These are phyloP conservation scores for Ogataea glucozyma DNA, from an alignment of 805 yeast genomes.

Conservation along the genomic window DNA sequence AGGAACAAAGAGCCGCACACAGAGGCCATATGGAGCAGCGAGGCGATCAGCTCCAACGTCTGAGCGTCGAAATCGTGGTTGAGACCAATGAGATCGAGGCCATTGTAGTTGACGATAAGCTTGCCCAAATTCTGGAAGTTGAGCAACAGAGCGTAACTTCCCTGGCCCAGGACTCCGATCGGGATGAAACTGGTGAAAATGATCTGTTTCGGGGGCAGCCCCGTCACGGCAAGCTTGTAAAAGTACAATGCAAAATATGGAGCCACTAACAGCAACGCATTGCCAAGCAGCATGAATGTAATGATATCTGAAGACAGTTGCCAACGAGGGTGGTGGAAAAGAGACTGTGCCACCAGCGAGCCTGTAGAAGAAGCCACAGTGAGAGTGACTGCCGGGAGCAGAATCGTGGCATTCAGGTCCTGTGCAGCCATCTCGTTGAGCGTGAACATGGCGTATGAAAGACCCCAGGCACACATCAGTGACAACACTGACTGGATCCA, in stretches of 20 bases:
- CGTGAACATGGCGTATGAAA: slow-evolving; percentile 52
- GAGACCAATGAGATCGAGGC: slow-evolving; percentile 14
- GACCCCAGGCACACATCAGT: slow-evolving; percentile 58
- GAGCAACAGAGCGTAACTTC: slow-evolving; percentile 61
- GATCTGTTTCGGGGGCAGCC: slow-evolving; percentile 53
- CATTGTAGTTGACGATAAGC: slow-evolving; percentile 15
- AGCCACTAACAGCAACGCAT: slow-evolving; percentile 63
- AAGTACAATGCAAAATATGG: slow-evolving; percentile 57
- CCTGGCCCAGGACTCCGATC: slow-evolving; percentile 85
- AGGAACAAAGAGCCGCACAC: slow-evolving; percentile 29
- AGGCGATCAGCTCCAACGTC: slow-evolving; percentile 6
- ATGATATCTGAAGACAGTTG: slow-evolving; percentile 55
- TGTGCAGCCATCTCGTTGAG: slow-evolving; percentile 36
- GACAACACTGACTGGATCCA: slow-evolving; percentile 63
- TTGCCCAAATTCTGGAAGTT: slow-evolving; percentile 22
- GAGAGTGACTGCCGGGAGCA: slow-evolving; percentile 77
- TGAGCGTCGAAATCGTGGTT: slow-evolving; percentile 8
- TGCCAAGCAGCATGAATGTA: slow-evolving; percentile 63
- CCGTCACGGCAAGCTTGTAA: slow-evolving; percentile 57
- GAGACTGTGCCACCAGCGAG: slow-evolving; percentile 46
- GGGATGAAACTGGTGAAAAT: slow-evolving; percentile 76
- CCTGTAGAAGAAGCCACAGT: slow-evolving; percentile 80
- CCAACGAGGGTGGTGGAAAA: slow-evolving; percentile 32
- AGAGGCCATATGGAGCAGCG: slow-evolving; percentile 18
- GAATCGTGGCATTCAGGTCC: slow-evolving; percentile 54